A percentile compares a stretch with the other conserved stretches of the same genome.
Conservation (phyloP, 805 yeast genomes). For the Starmera quercuum region DNA sequence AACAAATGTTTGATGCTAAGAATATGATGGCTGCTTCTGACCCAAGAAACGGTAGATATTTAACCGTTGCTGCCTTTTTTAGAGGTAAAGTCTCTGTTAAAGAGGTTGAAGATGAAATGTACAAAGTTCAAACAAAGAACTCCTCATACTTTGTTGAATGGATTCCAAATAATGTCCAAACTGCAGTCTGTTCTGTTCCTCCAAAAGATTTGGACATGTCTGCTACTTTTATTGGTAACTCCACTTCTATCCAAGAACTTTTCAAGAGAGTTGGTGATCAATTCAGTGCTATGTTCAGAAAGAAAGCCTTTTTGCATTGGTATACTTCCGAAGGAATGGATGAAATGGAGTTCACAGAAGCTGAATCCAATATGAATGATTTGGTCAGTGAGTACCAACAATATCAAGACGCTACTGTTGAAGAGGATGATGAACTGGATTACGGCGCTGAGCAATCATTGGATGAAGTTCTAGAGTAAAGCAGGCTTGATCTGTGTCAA, state of each 20-base stretch:
- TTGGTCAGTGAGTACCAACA: constrained; percentile 95
- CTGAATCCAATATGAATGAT: constrained; percentile 96
- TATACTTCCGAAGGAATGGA: constrained; percentile 99
- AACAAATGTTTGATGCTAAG: constrained; percentile 96
- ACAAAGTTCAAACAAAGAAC: constrained; percentile 88
- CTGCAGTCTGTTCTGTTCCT: constrained; percentile 95
- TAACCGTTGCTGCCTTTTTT: constrained; percentile 96
- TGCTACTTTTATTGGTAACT: constrained; percentile 91
- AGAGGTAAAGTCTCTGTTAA: constrained; percentile 98
- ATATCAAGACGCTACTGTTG: constrained; percentile 88
- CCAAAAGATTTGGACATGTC: constrained; percentile 89
- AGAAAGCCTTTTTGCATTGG: constrained; percentile 99
- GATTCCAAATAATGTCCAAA: constrained; percentile 99
- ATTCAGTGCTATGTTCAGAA: constrained; percentile 96
- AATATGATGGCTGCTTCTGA: constrained; percentile 99
- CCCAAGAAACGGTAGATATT: constrained; percentile 93
- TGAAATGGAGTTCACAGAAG: constrained; percentile 98
- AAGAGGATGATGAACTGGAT: constrained; percentile 52
- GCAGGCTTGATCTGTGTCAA: neutral
- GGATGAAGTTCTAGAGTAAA: constrained; percentile 22
- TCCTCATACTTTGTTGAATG: constrained; percentile 97
- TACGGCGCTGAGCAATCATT: constrained; percentile 22
- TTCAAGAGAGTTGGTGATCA: constrained; percentile 96
- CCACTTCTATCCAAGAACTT: constrained; percentile 97
- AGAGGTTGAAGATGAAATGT: constrained; percentile 94